These are phyloP conservation scores for Solanum chmielewskii DNA, from an alignment of 257 asterid species.

Conservation along the genomic window DNA sequence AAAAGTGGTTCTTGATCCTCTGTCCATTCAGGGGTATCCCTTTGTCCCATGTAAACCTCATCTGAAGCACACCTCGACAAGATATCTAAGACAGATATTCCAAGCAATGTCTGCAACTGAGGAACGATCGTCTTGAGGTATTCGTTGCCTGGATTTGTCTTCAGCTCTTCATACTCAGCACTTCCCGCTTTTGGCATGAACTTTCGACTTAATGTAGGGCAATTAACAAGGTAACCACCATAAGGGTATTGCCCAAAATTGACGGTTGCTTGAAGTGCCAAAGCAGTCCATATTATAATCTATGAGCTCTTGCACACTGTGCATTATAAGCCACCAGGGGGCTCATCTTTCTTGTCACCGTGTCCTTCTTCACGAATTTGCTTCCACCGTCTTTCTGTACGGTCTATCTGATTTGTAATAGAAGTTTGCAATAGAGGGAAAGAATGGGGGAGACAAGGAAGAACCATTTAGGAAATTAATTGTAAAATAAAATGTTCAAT, in stretches of 20 bases:
- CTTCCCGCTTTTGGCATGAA: slow-evolving; percentile 48
- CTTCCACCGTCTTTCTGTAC: slow-evolving; percentile 65
- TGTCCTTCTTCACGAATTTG: slow-evolving; percentile 53
- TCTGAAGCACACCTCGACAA: slow-evolving; percentile 63
- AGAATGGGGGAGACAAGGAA: too few species aligned
- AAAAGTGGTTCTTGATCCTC: too few species aligned
- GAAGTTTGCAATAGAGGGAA: slow-evolving; percentile 29
- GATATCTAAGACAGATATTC: slow-evolving; percentile 48
- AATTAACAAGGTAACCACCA: slow-evolving; percentile 52
- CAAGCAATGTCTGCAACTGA: slow-evolving; percentile 26
- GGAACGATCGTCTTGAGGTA: slow-evolving; percentile 45
- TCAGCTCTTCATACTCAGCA: slow-evolving; percentile 54
- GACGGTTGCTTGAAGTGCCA: slow-evolving; percentile 72
- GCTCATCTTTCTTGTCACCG: slow-evolving; percentile 49
- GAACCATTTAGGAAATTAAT: too few species aligned
- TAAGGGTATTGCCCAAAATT: slow-evolving; percentile 65
- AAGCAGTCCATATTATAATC: slow-evolving; percentile 61
- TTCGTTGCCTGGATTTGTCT: slow-evolving; percentile 44
- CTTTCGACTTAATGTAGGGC: slow-evolving; percentile 51
- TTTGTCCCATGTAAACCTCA: slow-evolving; percentile 43
- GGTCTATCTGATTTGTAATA: slow-evolving; percentile 38
- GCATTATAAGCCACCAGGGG: slow-evolving; percentile 74
- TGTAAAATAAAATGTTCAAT: too few species aligned
- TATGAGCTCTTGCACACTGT: slow-evolving; percentile 33
- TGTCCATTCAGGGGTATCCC: too few species aligned